These are phyloP conservation scores for Cystofilobasidium bisporidii DNA, from an alignment of 768 basidiomycete species.

Conservation along the genomic window DNA sequence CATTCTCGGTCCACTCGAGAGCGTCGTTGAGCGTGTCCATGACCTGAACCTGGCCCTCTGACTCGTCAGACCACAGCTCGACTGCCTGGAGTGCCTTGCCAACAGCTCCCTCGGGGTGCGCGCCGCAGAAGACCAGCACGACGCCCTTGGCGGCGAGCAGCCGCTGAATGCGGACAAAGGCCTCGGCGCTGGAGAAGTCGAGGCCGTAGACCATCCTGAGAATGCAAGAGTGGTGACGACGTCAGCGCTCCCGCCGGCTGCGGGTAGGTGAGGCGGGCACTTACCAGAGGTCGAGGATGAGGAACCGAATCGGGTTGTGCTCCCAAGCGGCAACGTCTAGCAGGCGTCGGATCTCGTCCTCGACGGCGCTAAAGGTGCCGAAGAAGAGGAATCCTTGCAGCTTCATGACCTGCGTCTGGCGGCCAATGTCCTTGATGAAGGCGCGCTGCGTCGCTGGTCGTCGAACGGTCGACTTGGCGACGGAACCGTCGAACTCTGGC, in stretches of 20 bases:
- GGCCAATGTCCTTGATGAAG: conserved; percentile 85
- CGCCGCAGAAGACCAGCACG: conserved; percentile 80
- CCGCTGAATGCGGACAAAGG: conserved; percentile 82
- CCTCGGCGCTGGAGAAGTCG: conserved; percentile 91
- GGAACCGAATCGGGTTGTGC: conserved; percentile 70
- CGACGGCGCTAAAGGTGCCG: conserved; percentile 78
- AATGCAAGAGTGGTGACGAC: conserved; percentile 70
- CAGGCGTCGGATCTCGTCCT: conserved; percentile 62
- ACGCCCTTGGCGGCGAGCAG: conserved; percentile 66
- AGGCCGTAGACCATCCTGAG: conserved; percentile 51
- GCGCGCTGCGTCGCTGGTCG: conserved; percentile 75
- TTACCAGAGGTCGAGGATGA: conserved; percentile 40
- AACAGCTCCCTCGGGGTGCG: conserved; percentile 52
- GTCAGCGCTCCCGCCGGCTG: conserved; percentile 39
- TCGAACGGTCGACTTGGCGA: conserved; percentile 80
- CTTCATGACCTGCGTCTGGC: conserved; percentile 77
- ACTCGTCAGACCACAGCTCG: conserved; percentile 53
- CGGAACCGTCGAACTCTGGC: conserved; percentile 52
- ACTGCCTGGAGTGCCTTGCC: conserved; percentile 68
- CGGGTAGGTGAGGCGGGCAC: background rate
- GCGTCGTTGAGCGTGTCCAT: conserved; percentile 78
- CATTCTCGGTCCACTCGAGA: conserved; percentile 96
- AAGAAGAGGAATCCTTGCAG: conserved; percentile 59
- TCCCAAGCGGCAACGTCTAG: conserved; percentile 64
- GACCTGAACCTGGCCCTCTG: conserved; percentile 54